Conservation (phyloP, 2,329 filamentous ascomycete genomes). For the Diaporthe helianthi region DNA sequence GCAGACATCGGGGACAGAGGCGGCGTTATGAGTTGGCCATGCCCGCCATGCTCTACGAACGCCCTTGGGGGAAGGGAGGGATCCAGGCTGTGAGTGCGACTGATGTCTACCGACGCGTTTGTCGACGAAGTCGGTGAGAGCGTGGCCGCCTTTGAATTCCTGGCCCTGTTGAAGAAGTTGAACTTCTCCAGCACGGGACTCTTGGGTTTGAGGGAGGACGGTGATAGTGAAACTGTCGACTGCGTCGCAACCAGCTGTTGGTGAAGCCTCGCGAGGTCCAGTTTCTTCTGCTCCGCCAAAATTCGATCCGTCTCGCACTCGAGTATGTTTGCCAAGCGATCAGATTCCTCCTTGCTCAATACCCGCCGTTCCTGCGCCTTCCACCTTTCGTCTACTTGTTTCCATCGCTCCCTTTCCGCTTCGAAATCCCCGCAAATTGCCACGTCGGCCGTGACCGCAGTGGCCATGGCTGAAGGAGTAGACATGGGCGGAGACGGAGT, state of each 20-base stretch:
- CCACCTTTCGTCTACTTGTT: slow-evolving; percentile 22
- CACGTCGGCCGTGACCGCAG: slow-evolving; percentile 32
- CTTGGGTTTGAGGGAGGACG: slow-evolving; percentile 40
- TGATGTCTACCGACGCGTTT: slow-evolving; percentile 44
- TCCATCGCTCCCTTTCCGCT: slow-evolving; percentile 13
- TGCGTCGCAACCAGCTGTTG: slow-evolving; percentile 49
- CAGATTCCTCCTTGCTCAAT: slow-evolving; percentile 39
- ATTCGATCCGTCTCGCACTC: slow-evolving; percentile 57
- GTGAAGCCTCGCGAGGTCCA: slow-evolving; percentile 54
- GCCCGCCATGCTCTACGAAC: slow-evolving; percentile 28
- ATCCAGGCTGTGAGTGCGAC: slow-evolving; percentile 45
- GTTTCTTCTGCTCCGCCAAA: slow-evolving; percentile 57
- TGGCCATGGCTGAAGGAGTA: slow-evolving; percentile 27
- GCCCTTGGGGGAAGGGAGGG: slow-evolving; percentile 33
- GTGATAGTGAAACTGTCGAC: slow-evolving; percentile 37
- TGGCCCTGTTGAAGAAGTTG: slow-evolving; percentile 51
- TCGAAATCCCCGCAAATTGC: slow-evolving; percentile 15
- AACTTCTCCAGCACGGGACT: slow-evolving; percentile 58
- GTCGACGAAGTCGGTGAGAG: slow-evolving; percentile 45
- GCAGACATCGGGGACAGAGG: slow-evolving; percentile 72
- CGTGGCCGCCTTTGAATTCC: slow-evolving; percentile 47
- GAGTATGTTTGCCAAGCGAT: slow-evolving; percentile 48
- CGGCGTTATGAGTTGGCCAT: slow-evolving; percentile 25
- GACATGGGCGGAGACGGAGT: slow-evolving; percentile 17
- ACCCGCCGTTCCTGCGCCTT: slow-evolving; percentile 32